Conservation (phyloP, 192 early-diverging fungal species). For the Coemansia interrupta region DNA sequence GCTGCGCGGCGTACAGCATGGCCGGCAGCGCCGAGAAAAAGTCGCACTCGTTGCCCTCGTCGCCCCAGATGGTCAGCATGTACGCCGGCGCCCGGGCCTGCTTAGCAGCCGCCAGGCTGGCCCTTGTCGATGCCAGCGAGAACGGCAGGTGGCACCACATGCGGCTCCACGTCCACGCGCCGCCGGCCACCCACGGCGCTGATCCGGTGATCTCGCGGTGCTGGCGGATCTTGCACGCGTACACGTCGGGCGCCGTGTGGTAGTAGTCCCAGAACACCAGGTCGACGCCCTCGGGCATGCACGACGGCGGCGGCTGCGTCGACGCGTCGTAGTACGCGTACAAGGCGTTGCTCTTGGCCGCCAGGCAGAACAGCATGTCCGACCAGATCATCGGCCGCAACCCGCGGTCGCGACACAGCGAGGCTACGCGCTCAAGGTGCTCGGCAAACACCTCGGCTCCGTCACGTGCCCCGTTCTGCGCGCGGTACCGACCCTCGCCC, state of each 20-base stretch:
- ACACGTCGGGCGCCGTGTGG: slow-evolving; percentile 67
- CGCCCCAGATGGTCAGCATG: slow-evolving; percentile 87
- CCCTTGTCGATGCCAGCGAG: slow-evolving; percentile 70
- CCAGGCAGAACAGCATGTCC: slow-evolving; percentile 67
- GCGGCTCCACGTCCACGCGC: slow-evolving; percentile 81
- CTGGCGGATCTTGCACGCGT: slow-evolving; percentile 73
- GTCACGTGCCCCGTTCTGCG: slow-evolving; percentile 72
- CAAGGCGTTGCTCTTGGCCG: slow-evolving; percentile 77
- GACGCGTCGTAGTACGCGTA: slow-evolving; percentile 76
- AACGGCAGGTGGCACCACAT: slow-evolving; percentile 81
- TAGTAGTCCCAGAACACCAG: slow-evolving; percentile 90
- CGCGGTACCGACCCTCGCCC: slow-evolving; percentile 76
- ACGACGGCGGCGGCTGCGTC: slow-evolving; percentile 53
- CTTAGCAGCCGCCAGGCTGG: slow-evolving; percentile 69
- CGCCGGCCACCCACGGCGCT: slow-evolving; percentile 78
- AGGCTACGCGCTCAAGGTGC: slow-evolving; percentile 68
- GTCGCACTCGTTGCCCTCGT: slow-evolving; percentile 90
- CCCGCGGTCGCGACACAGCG: slow-evolving; percentile 61
- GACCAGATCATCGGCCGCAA: slow-evolving; percentile 84
- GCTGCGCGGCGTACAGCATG: slow-evolving; percentile 72
- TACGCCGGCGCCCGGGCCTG: slow-evolving; percentile 61
- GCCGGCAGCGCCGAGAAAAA: slow-evolving; percentile 77
- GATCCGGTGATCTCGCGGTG: slow-evolving; percentile 77
- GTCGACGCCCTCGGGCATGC: slow-evolving; percentile 63
- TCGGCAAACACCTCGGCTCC: slow-evolving; percentile 70